Base-by-base conservation (phyloP, 257 asterid genomes). In the Misopates orontium region DNA sequence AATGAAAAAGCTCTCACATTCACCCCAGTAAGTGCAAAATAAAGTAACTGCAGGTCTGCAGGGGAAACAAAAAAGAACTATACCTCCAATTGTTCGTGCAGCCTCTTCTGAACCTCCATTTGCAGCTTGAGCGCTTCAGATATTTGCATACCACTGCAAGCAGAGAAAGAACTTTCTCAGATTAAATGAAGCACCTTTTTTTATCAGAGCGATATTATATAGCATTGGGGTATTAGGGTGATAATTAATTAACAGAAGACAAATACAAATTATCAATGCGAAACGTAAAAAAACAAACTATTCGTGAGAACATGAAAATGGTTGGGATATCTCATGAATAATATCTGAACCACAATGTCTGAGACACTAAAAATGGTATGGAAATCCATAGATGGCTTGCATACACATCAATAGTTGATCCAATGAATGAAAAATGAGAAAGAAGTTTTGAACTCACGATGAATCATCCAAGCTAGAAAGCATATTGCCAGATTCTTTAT, bases 71-170 rank as follows among this genome's bases (percentile, higher is more conserved):
- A 24, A 51, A 47, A 59, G 53, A 68, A 32, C 36, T 60, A 52
- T 78, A 94, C 99, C 98, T 94, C 99, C 76, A 94, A 73, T 67
- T 94, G 99, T 80, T 94, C 99, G 22, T 90, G 99, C 62, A 94
- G 87, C 59, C 99, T 84, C 83, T 90, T 94, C 70, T 94, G 99
- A 66, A 94, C 99, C 90, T 94, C 99, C 99, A 94, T 94, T 80
- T 94, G 99, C 85, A 94, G 89, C 80, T 94, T 94, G 69, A 94
- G 84, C 28, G 97, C 99, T 80, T 88, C 97, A 50, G 86, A 84
- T 47, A 90, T 86, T 83, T 93, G 97, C 93, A 94, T 82, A 31
- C 97, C 96, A 56, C 96, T 85, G 79, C 68, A 73, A 72, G 59
- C 71, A 69, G 19, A 57, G 56, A 52, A 71, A 12, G 23, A 56